phyloP scores from a whole-genome alignment of 2,329 filamentous ascomycete genomes.

The Sarocladiaceae sp. region DNA sequence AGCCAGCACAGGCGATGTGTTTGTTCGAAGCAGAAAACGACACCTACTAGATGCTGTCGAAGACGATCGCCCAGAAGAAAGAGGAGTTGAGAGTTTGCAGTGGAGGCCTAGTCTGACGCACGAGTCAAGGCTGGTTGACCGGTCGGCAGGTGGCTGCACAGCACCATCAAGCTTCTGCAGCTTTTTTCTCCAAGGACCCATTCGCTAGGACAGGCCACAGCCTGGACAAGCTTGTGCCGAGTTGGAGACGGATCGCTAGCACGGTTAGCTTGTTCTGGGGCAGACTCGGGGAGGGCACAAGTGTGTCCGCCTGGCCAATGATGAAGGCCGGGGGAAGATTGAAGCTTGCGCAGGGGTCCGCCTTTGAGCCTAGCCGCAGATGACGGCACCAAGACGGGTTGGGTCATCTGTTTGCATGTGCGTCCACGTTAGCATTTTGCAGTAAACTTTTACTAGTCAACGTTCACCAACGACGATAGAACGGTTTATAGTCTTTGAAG shows the following conservation, averaged over 20 bases:
- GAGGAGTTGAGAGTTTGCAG: slow-evolving; percentile 4
- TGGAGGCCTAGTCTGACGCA: slow-evolving; percentile 2
- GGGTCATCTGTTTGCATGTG: slow-evolving; percentile 1
- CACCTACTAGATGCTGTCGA: not conserved
- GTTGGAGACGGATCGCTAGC: slow-evolving; percentile 3
- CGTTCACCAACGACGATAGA: too few species aligned
- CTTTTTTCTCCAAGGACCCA: slow-evolving; percentile 1
- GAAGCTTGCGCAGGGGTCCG: not conserved
- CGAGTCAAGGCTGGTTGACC: slow-evolving; percentile 2
- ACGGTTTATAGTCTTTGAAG: too few species aligned
- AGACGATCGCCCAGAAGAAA: not conserved
- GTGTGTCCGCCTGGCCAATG: not conserved
- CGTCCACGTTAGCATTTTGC: not conserved
- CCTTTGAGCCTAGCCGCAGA: slow-evolving; percentile 3
- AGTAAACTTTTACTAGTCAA: too few species aligned
- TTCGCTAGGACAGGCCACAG: not conserved
- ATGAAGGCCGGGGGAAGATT: not conserved
- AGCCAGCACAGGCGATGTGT: not conserved
- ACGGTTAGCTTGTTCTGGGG: slow-evolving; percentile 8
- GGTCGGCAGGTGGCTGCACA: not conserved
- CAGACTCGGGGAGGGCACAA: not conserved
- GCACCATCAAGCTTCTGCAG: too few species aligned
- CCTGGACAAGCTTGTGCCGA: not conserved
- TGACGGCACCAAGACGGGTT: not conserved
- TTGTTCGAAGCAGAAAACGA: not conserved